Conservation (phyloP, 345 rosid species). For the Pseudoturritis turrita region DNA sequence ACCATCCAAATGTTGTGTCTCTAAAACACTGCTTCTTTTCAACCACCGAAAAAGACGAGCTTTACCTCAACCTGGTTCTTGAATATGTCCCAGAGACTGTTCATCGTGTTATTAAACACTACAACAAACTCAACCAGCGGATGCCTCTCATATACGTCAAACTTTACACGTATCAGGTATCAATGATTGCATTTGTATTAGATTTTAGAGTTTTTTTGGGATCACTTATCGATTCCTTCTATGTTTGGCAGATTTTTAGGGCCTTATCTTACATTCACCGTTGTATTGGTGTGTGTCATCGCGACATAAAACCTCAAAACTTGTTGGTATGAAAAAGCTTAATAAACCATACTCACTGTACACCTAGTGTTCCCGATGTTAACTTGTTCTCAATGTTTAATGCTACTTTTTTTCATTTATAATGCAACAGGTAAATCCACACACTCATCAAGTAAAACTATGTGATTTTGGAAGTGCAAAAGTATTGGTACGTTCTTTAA, state of each 20-base stretch:
- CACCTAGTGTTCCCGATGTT: neutral
- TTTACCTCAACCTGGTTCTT: slow-evolving; percentile 92
- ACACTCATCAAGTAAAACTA: slow-evolving; percentile 93
- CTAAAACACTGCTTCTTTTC: slow-evolving; percentile 98
- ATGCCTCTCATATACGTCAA: slow-evolving; percentile 93
- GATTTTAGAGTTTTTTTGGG: neutral
- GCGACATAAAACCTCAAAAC: slow-evolving; percentile 98
- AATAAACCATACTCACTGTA: neutral
- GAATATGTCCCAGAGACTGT: slow-evolving; percentile 97
- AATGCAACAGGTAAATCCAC: slow-evolving; percentile 78
- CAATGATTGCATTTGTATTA: neutral
- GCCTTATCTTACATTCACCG: slow-evolving; percentile 90
- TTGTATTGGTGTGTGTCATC: slow-evolving; percentile 83
- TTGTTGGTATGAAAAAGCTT: slow-evolving; percentile 57
- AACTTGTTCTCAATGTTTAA: neutral
- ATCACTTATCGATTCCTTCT: neutral
- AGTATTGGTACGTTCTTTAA: slow-evolving; percentile 62
- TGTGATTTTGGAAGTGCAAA: slow-evolving; percentile 99
- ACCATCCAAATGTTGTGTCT: slow-evolving; percentile 86
- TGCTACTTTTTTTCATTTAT: neutral
- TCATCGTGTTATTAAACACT: slow-evolving; percentile 88
- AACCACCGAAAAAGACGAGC: slow-evolving; percentile 91
- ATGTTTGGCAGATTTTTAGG: slow-evolving; percentile 74
- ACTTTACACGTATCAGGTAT: slow-evolving; percentile 90
- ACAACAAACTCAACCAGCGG: slow-evolving; percentile 81